Evolutionary conservation across 441 rosid species (phyloP).

Genomic region (Pelargonium australe): DNA sequence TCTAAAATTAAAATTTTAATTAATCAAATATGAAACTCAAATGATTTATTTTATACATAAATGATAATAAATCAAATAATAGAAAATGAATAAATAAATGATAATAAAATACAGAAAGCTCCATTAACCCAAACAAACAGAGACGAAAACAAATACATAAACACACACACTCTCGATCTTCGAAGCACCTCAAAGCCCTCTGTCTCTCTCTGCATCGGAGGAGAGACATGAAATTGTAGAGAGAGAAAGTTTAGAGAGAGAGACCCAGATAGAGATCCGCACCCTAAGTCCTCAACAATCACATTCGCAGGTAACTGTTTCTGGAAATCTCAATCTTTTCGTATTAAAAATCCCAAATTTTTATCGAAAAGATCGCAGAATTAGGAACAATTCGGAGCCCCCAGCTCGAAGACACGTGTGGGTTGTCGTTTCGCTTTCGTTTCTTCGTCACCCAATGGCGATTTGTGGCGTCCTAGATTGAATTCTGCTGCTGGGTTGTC

Average conservation of each 20-base stretch:
- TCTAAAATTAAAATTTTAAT: too few species aligned
- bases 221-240: not conserved
- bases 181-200: constrained; percentile 10
- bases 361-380: not conserved
- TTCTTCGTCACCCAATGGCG: constrained; percentile 5
- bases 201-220: constrained; percentile 1
- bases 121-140: not conserved
- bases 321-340: constrained; percentile 2
- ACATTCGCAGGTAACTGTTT: not conserved
- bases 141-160: constrained; percentile 1
- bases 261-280: constrained; percentile 6
- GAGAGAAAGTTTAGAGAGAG: not conserved
- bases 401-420: constrained; percentile 12
- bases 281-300: constrained; percentile 1
- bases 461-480: not conserved
- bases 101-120: not conserved
- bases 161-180: not conserved
- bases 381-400: constrained; percentile 3
- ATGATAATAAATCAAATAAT: not conserved
- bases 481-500: constrained; percentile 17
- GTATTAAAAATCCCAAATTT: not conserved
- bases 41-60: too few species aligned
- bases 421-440: constrained; percentile 15
- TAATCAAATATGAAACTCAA: too few species aligned
- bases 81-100: not conserved